Percentiles rank a stretch among this genome's conserved stretches.
Conservation (phyloP, 1,139 yeast genomes). For the Sugiyamaella xylanicola region DNA sequence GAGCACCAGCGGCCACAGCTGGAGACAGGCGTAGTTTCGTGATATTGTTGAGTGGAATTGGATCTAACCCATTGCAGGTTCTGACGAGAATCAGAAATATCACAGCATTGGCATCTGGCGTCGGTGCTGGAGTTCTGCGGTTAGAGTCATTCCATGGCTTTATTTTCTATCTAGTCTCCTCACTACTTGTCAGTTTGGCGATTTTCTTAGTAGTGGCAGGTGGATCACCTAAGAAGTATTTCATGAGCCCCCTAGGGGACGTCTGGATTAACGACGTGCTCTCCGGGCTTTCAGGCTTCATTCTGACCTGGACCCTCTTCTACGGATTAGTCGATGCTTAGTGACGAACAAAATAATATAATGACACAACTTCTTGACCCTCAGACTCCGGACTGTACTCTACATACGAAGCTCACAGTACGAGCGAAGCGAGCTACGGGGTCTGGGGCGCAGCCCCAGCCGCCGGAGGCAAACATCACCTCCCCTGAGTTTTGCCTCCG, state of each 20-base stretch:
- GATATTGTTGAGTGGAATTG: too few relatives aligned
- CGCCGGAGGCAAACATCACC: neutral
- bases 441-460: neutral
- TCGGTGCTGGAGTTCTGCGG: conserved; percentile 71
- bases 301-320: conserved; percentile 84
- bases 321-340: conserved; percentile 60
- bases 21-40: too few relatives aligned
- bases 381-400: too few relatives aligned
- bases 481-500: neutral
- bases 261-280: conserved; percentile 59
- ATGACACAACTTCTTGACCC: neutral
- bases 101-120: conserved; percentile 65
- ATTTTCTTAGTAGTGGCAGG: conserved; percentile 51
- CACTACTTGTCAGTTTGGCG: conserved; percentile 49
- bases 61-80: conserved; percentile 15
- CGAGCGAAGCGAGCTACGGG: neutral
- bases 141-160: conserved; percentile 68
- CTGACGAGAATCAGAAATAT: conserved; percentile 54
- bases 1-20: too few relatives aligned
- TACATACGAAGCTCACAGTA: too few relatives aligned
- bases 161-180: conserved; percentile 55
- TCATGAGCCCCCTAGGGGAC: conserved; percentile 56
- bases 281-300: conserved; percentile 65
- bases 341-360: conserved; percentile 18
- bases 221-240: conserved; percentile 51